phyloP scores from a whole-genome alignment of 2,329 filamentous ascomycete genomes.

The Aphanocladium album region DNA sequence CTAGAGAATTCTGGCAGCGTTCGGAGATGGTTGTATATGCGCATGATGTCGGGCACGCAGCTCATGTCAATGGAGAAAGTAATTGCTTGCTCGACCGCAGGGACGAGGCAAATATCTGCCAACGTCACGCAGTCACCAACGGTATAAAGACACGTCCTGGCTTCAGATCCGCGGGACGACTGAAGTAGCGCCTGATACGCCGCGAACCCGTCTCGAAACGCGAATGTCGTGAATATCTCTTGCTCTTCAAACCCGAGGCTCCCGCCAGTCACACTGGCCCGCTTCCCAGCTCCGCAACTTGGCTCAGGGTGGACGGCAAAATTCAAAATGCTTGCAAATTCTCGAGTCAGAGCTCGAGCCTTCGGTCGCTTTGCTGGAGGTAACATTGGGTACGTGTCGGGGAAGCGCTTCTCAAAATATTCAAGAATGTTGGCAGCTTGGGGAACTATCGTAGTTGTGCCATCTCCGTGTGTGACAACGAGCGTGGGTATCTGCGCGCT shows the following conservation, averaged over 20 bases:
- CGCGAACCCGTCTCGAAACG: neutral
- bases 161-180: neutral
- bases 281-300: neutral
- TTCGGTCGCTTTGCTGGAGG: neutral
- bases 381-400: neutral
- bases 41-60: neutral
- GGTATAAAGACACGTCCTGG: neutral
- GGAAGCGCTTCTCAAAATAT: neutral
- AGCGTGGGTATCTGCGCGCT: neutral
- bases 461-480: neutral
- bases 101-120: neutral
- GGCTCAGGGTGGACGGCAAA: neutral
- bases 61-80: neutral
- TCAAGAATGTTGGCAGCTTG: neutral
- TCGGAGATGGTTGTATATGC: neutral
- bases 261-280: neutral
- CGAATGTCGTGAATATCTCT: neutral
- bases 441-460: neutral
- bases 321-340: neutral
- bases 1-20: neutral
- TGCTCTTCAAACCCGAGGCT: neutral
- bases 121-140: neutral
- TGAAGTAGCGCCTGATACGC: neutral
- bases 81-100: neutral
- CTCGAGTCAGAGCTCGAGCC: neutral